A percentile compares a stretch with the other conserved stretches of the same genome.
phyloP scores from a whole-genome alignment of 1,284 basidiomycete species.

The Mycena sp. region DNA sequence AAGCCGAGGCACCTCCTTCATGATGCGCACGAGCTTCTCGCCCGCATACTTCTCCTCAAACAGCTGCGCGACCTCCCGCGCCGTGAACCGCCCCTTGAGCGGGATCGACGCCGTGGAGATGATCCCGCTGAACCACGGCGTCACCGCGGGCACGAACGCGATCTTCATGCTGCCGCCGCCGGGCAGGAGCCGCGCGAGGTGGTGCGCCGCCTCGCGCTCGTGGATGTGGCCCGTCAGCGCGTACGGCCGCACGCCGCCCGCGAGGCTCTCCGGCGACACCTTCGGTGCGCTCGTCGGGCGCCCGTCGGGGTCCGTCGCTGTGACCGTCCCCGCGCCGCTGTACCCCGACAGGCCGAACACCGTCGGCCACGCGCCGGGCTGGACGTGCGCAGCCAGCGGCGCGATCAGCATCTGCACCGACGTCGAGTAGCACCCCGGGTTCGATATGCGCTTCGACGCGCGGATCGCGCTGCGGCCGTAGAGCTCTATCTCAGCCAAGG shows the following conservation, averaged over 20 bases:
- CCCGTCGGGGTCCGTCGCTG: conserved; percentile 71
- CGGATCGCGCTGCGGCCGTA: conserved; percentile 83
- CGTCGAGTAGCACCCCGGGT: conserved; percentile 98
- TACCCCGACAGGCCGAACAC: conserved; percentile 96
- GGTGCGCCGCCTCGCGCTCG: conserved; percentile 91
- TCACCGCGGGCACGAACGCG: conserved; percentile 90
- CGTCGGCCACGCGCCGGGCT: conserved; percentile 76
- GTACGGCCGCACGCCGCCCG: conserved; percentile 86
- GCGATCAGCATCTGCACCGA: conserved; percentile 93
- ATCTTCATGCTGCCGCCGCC: conserved; percentile 60
- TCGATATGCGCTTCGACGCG: conserved; percentile 86
- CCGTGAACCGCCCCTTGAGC: conserved; percentile 69
- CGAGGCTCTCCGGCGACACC: conserved; percentile 80
- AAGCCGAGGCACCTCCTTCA: conserved; percentile 81
- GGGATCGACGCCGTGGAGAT: conserved; percentile 88
- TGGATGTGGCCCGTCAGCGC: conserved; percentile 97
- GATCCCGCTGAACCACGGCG: conserved; percentile 98
- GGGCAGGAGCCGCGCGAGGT: conserved; percentile 74
- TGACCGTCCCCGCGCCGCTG: conserved; percentile 93
- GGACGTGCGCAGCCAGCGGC: conserved; percentile 83
- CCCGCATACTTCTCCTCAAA: conserved; percentile 84
- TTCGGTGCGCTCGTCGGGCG: conserved; percentile 85
- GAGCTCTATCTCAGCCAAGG: conserved; percentile 69
- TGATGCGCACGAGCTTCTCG: conserved; percentile 79
- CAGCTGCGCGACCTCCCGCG: conserved; percentile 77